These are phyloP conservation scores for Ceratocystis colombiana DNA, from an alignment of 2,329 filamentous ascomycete genomes.

Conservation along the genomic window DNA sequence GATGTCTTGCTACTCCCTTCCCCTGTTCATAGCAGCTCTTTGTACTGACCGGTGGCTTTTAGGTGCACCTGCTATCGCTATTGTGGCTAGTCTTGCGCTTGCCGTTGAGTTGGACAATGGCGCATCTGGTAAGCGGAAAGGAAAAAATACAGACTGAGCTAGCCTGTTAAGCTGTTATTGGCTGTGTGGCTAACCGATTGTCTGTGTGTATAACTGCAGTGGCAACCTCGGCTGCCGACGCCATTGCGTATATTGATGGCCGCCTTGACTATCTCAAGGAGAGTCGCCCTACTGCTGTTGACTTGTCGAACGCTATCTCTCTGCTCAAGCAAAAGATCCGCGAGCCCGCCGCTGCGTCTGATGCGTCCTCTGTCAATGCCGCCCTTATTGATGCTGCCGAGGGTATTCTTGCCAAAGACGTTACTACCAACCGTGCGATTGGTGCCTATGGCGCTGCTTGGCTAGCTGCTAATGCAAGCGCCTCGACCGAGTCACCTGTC, in stretches of 20 bases:
- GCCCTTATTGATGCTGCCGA: conserved; percentile 74
- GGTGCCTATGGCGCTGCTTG: conserved; percentile 74
- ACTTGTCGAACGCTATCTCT: conserved; percentile 78
- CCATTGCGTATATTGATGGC: conserved; percentile 60
- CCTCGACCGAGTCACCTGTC: conserved; percentile 42
- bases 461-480: conserved; percentile 53
- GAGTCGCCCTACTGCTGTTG: conserved; percentile 88
- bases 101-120: conserved; percentile 69
- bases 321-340: conserved; percentile 61
- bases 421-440: conserved; percentile 77
- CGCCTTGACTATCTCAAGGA: conserved; percentile 79
- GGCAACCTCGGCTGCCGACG: conserved; percentile 42
- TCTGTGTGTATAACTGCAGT: conserved; percentile 32
- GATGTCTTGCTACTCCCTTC: neutral
- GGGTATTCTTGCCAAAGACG: conserved; percentile 75
- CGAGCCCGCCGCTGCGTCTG: conserved; percentile 37
- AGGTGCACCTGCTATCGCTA: conserved; percentile 82
- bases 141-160: neutral
- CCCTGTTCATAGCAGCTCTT: neutral
- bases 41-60: neutral
- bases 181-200: neutral
- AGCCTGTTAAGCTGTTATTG: too few species aligned
- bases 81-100: conserved; percentile 83
- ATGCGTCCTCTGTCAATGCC: conserved; percentile 46
- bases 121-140: conserved; percentile 35